A percentile compares a stretch with the other conserved stretches of the same genome.
Evolutionary conservation across 257 asterid species (phyloP).

Genomic region (Salvia miltiorrhiza): DNA sequence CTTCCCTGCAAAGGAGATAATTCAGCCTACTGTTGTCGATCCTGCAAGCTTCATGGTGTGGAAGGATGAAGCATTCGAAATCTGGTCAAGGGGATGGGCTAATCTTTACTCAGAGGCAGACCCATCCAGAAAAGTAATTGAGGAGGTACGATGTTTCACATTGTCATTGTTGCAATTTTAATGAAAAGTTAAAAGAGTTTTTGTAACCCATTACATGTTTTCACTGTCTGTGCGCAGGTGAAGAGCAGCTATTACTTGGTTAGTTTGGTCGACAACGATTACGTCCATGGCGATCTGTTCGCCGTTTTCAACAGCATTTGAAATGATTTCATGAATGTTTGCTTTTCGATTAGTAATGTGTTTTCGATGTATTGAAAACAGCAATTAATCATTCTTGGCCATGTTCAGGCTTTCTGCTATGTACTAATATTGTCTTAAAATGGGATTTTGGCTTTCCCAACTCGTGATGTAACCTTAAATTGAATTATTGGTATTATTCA

Average conservation of each 20-base stretch:
- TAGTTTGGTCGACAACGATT: constrained; percentile 91
- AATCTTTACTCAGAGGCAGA: constrained; percentile 71
- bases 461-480: constrained; percentile 28
- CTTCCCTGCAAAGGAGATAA: constrained; percentile 88
- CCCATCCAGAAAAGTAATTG: constrained; percentile 64
- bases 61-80: constrained; percentile 96
- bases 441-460: constrained; percentile 21
- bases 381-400: constrained; percentile 10
- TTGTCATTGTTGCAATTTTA: neutral
- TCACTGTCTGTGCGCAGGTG: constrained; percentile 46
- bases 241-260: constrained; percentile 75
- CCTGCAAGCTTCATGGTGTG: constrained; percentile 83
- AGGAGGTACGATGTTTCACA: constrained; percentile 50
- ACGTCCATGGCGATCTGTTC: constrained; percentile 69
- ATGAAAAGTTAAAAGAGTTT: neutral
- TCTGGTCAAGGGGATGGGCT: constrained; percentile 94
- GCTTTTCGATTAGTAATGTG: neutral
- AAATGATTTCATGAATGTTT: constrained; percentile 15
- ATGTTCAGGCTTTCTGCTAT: constrained; percentile 5
- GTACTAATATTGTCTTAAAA: constrained; percentile 12
- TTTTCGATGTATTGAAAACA: neutral
- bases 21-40: constrained; percentile 91
- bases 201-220: neutral
- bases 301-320: constrained; percentile 67
- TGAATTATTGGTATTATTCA: neutral